A percentile compares a stretch with the other conserved stretches of the same genome.
Evolutionary conservation across 2,329 filamentous ascomycete species (phyloP).

Genomic region (Colletotrichum sp.): DNA sequence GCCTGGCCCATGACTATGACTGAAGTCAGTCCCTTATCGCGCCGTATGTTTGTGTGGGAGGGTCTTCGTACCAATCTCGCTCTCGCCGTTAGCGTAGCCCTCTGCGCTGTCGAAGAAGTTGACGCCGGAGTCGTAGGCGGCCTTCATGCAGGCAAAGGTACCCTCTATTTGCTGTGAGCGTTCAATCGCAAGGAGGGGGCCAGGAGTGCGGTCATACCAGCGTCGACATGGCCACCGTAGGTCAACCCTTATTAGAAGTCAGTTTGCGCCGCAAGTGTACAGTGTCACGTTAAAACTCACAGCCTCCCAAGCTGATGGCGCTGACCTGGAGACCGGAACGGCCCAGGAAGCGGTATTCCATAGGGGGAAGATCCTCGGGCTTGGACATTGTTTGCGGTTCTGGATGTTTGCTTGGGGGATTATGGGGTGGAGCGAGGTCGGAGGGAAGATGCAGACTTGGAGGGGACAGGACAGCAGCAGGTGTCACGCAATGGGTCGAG

Average conservation of each 20-base stretch:
- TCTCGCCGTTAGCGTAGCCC: constrained; percentile 62
- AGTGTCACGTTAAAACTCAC: constrained; percentile 29
- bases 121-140: constrained; percentile 63
- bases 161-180: constrained; percentile 31
- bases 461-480: background rate
- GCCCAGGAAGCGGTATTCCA: constrained; percentile 77
- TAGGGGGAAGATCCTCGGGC: constrained; percentile 51
- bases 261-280: background rate
- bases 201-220: constrained; percentile 50
- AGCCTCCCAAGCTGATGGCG: constrained; percentile 72
- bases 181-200: background rate
- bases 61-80: constrained; percentile 47
- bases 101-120: constrained; percentile 71
- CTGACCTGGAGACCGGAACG: constrained; percentile 77
- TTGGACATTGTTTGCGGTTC: constrained; percentile 38
- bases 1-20: constrained; percentile 62
- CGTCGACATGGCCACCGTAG: constrained; percentile 75
- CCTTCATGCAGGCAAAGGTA: constrained; percentile 65
- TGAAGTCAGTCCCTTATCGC: background rate
- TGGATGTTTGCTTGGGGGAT: background rate
- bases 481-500: background rate
- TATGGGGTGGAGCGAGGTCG: background rate
- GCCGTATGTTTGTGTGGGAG: accelerated
- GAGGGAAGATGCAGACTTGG: background rate
- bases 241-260: constrained; percentile 56